Conservation (phyloP, 495 filamentous ascomycete genomes). For the Cercophora scortea region DNA sequence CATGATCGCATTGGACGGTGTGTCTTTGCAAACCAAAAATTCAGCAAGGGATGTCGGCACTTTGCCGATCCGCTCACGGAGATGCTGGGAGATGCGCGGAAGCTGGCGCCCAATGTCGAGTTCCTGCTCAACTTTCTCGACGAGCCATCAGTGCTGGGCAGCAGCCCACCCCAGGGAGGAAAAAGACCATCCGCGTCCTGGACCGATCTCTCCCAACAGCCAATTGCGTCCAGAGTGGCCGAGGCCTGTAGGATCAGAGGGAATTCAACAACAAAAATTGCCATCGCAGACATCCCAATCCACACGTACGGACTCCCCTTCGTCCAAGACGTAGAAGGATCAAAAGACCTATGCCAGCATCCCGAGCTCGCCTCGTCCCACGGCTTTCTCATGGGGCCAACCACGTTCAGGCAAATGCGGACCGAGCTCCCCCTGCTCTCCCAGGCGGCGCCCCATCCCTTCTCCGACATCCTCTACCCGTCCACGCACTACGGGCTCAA, state of each 20-base stretch:
- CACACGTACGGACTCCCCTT: slow-evolving; percentile 19
- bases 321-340: slow-evolving; percentile 7
- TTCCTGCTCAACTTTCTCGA: slow-evolving; percentile 73
- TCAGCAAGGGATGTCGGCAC: background rate
- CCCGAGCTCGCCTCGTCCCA: slow-evolving; percentile 19
- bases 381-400: slow-evolving; percentile 20
- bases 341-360: slow-evolving; percentile 20
- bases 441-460: slow-evolving; percentile 23
- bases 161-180: slow-evolving; percentile 19
- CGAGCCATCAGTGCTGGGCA: slow-evolving; percentile 60
- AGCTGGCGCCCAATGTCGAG: slow-evolving; percentile 59
- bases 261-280: background rate
- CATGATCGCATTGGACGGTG: background rate
- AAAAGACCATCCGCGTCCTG: background rate
- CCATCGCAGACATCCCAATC: background rate
- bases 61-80: background rate
- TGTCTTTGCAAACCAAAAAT: background rate
- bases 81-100: background rate
- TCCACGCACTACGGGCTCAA: slow-evolving; percentile 20
- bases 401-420: slow-evolving; percentile 17
- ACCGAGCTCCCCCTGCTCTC: slow-evolving; percentile 31
- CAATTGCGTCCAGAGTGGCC: slow-evolving; percentile 13
- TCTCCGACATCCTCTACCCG: slow-evolving; percentile 33
- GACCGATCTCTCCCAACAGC: slow-evolving; percentile 3
- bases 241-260: slow-evolving; percentile 2